Evolutionary conservation across 257 asterid genomes (phyloP).

Genomic region (Gentiana macrophylla): DNA sequence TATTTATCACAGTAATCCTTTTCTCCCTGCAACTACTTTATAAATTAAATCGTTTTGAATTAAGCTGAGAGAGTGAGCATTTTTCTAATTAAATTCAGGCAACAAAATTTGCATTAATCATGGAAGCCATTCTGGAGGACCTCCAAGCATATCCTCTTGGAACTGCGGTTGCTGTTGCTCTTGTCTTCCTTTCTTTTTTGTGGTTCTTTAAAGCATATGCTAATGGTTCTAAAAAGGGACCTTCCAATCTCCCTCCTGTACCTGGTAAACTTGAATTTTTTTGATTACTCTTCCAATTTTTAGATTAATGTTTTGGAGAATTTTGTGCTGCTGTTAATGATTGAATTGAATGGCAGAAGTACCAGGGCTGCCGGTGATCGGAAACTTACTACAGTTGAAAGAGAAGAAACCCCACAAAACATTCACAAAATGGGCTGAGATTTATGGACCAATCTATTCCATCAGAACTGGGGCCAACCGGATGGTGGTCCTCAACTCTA

Average conservation of each 20-base stretch:
- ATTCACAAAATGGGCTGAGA: conserved; percentile 73
- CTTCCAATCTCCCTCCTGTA: conserved; percentile 34
- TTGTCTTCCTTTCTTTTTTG: conserved; percentile 48
- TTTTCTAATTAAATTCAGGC: too few relatives aligned
- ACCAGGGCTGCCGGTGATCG: conserved; percentile 69
- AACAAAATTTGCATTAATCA: background rate
- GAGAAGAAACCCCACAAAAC: conserved; percentile 90
- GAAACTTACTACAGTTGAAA: conserved; percentile 70
- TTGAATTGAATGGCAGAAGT: conserved; percentile 43
- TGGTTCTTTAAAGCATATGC: conserved; percentile 9
- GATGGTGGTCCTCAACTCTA: conserved; percentile 60
- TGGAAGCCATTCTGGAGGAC: conserved; percentile 33
- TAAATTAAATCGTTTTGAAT: too few relatives aligned
- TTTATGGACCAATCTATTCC: conserved; percentile 72
- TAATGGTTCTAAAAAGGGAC: conserved; percentile 23
- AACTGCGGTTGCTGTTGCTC: conserved; percentile 40
- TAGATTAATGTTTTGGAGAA: background rate
- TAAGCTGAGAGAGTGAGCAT: too few relatives aligned
- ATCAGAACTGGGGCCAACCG: conserved; percentile 52
- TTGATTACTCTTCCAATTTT: background rate
- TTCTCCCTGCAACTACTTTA: too few relatives aligned
- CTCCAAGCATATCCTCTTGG: conserved; percentile 35
- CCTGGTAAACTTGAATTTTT: conserved; percentile 29
- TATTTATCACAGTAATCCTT: too few relatives aligned
- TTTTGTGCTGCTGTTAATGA: background rate